Evolutionary conservation across 805 yeast genomes (phyloP).

Genomic region (Candida yuanshanica): DNA sequence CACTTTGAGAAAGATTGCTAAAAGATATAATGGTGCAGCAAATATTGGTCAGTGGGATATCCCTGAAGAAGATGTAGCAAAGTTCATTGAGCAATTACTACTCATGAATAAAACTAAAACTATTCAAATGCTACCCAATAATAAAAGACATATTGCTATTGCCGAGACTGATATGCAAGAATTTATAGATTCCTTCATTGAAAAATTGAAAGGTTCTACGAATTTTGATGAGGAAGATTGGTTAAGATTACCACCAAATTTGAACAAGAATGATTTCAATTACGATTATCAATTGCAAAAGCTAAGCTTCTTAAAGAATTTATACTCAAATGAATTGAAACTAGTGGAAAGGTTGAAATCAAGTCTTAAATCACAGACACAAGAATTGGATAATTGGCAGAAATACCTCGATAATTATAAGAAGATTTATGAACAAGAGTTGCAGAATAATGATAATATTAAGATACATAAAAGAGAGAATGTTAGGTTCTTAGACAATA

Average conservation of each 20-base stretch:
- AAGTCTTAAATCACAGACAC: slow-evolving; percentile 6
- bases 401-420: slow-evolving; percentile 11
- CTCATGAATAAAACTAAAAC: slow-evolving; percentile 14
- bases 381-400: slow-evolving; percentile 7
- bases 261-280: slow-evolving; percentile 14
- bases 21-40: slow-evolving; percentile 9
- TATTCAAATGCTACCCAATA: slow-evolving; percentile 7
- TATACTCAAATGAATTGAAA: slow-evolving; percentile 16
- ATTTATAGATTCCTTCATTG: slow-evolving; percentile 10
- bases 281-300: slow-evolving; percentile 18
- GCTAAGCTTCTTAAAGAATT: slow-evolving; percentile 10
- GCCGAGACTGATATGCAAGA: slow-evolving; percentile 5
- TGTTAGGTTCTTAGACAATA: not conserved
- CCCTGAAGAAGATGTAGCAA: slow-evolving; percentile 5
- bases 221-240: not conserved
- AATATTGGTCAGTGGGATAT: slow-evolving; percentile 14
- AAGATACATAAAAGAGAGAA: not conserved
- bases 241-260: slow-evolving; percentile 13
- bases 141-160: not conserved
- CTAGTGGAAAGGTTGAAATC: slow-evolving; percentile 12
- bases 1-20: slow-evolving; percentile 14
- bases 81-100: slow-evolving; percentile 10
- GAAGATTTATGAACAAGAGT: slow-evolving; percentile 9
- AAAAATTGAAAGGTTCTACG: slow-evolving; percentile 1
- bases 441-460: slow-evolving; percentile 4